Evolutionary conservation across 257 asterid species (phyloP), one percentile per base, ranked within the genome.

Genomic region (Thymus mandschuricus): DNA sequence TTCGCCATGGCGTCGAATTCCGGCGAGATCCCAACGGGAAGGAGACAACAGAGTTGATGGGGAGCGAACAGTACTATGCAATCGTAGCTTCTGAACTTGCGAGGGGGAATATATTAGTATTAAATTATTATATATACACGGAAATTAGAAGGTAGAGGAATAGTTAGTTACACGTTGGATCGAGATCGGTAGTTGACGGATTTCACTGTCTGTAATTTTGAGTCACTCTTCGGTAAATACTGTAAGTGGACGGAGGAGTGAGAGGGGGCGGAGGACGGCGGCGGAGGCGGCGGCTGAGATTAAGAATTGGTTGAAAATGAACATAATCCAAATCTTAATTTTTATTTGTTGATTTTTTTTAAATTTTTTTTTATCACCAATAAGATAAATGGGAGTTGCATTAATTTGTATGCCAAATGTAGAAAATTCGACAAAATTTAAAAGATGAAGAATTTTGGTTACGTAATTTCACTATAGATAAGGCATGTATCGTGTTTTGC

Each of bases 1-100:
- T 71, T 80, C 60, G 77, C 81, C 91, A 86, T 91, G 77, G 48
- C 50, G 69, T 74, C 64, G 69, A 67, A 30, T 75, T 56, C 71
- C 73, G 72, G 77, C 9, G 33, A 74, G 78, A 76, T 71, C 71
- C 56, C 75, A 28, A 57, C 31, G 64, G 71, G 27, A 38, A 29
- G 69, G 54, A 15, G 71, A 71, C 52, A 7, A 43, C 5, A 3
- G 2, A 56, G 57, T 28, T 51, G 49, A 28, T 66, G 21, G 65
- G 76, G 60, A 44, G 68, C 69, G 76, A 65, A 44, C 64, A 69
- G 66, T 15, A 38, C 49, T 51, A 70, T 31, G 60, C 67, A 35
- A 35, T 35, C 3, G 40, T 35, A 35, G 40, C 21, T 35, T 35
- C 40, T 35, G 40, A 3, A 35, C 2, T 3, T 34, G 3, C 4